These are phyloP conservation scores for Fusarium sp. DNA, from an alignment of 2,329 filamentous ascomycete genomes.

Conservation along the genomic window DNA sequence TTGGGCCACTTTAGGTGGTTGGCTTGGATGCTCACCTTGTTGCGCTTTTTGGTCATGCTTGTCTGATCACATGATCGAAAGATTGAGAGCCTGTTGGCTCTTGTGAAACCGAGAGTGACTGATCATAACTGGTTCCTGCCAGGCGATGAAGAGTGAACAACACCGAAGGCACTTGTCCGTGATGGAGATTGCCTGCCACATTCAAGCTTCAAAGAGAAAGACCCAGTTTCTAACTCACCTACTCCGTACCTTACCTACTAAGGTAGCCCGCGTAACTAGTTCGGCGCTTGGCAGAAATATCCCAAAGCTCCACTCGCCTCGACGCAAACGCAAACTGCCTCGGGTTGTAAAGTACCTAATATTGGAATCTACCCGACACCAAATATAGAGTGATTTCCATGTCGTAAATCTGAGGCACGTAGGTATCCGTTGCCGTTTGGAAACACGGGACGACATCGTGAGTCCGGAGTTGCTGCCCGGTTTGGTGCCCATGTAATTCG, in stretches of 20 bases:
- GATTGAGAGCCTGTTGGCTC: constrained; percentile 22
- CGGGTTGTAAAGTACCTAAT: not conserved
- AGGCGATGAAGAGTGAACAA: constrained; percentile 16
- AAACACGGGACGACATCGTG: not conserved
- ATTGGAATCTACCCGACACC: constrained; percentile 1
- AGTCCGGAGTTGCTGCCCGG: not conserved
- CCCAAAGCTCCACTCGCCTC: constrained; percentile 24
- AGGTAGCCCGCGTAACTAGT: not conserved
- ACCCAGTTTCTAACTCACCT: constrained; percentile 15
- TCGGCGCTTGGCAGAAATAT: constrained; percentile 22
- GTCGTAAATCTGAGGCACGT: constrained; percentile 18
- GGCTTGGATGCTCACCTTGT: constrained; percentile 16
- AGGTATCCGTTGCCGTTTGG: constrained; percentile 29
- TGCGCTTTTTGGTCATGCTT: constrained; percentile 22
- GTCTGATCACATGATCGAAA: constrained; percentile 47
- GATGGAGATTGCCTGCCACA: constrained; percentile 20
- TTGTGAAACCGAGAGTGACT: constrained; percentile 35
- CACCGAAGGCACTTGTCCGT: constrained; percentile 10
- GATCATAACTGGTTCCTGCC: constrained; percentile 34
- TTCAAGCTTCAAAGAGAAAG: constrained; percentile 11
- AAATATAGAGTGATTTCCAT: constrained; percentile 9
- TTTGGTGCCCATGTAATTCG: not conserved
- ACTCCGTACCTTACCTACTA: too few relatives aligned
- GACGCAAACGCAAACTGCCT: constrained; percentile 8
- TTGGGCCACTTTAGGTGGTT: constrained; percentile 35